Conservation (phyloP, 768 basidiomycete genomes). For the Mycena haematopus region DNA sequence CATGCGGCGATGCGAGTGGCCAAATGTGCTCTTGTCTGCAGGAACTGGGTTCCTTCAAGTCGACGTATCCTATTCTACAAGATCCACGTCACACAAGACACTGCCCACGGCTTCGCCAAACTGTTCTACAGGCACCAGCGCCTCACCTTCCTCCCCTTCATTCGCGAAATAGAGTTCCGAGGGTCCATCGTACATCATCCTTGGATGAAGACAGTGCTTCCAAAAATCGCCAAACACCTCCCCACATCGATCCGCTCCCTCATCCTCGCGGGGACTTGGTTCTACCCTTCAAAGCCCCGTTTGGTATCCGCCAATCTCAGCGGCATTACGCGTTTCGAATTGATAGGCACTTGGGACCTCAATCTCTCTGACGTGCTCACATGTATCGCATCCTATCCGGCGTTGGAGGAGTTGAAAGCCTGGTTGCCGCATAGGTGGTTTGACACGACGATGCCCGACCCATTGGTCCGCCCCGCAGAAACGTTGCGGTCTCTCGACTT, state of each 20-base stretch:
- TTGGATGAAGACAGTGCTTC: slow-evolving; percentile 12
- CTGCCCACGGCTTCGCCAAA: slow-evolving; percentile 9
- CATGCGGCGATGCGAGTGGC: background rate
- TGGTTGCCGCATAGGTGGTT: background rate
- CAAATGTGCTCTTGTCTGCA: slow-evolving; percentile 5
- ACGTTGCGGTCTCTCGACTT: slow-evolving; percentile 1
- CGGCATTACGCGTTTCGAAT: background rate
- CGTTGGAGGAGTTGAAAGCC: background rate
- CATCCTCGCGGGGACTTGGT: background rate
- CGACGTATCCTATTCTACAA: slow-evolving; percentile 13
- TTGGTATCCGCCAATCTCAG: background rate
- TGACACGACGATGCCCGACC: background rate
- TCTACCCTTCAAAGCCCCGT: background rate
- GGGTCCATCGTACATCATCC: background rate
- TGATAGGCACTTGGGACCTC: background rate
- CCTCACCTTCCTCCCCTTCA: slow-evolving; percentile 17
- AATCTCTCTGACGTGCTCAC: background rate
- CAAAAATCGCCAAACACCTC: slow-evolving; percentile 1
- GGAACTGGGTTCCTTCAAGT: slow-evolving; percentile 4
- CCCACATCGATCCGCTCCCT: background rate
- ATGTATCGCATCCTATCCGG: background rate
- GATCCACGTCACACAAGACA: background rate
- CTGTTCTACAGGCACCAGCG: background rate
- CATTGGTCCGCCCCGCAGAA: background rate
- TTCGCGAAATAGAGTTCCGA: slow-evolving; percentile 8